Percentiles rank a stretch among this genome's conserved stretches.
These are phyloP conservation scores for Termitomyces sp. DNA, from an alignment of 768 basidiomycete species.

Conservation along the genomic window DNA sequence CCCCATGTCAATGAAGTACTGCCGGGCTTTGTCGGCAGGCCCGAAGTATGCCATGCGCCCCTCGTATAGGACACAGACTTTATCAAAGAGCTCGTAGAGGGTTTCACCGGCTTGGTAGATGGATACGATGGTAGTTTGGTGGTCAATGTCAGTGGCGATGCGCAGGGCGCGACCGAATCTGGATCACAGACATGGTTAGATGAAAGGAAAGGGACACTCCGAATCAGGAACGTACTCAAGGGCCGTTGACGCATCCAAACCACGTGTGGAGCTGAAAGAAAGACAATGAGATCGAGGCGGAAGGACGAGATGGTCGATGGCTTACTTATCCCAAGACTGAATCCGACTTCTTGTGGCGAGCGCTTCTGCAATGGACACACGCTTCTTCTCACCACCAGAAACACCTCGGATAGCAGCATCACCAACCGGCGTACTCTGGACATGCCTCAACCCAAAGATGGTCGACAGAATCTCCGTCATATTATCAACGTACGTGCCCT, in stretches of 20 bases:
- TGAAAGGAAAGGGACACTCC: background rate
- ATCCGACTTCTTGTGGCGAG: slow-evolving; percentile 58
- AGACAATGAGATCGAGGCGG: background rate
- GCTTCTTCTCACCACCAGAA: slow-evolving; percentile 74
- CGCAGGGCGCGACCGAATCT: slow-evolving; percentile 59
- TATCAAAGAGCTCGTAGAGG: slow-evolving; percentile 59
- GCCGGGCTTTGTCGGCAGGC: slow-evolving; percentile 52
- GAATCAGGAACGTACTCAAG: slow-evolving; percentile 35
- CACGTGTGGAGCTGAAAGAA: slow-evolving; percentile 51
- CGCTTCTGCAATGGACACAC: slow-evolving; percentile 73
- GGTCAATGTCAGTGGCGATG: slow-evolving; percentile 51
- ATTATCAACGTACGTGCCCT: slow-evolving; percentile 35
- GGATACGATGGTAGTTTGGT: slow-evolving; percentile 61
- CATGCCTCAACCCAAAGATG: slow-evolving; percentile 73
- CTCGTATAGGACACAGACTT: slow-evolving; percentile 72
- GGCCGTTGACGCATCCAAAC: slow-evolving; percentile 65
- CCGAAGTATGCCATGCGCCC: slow-evolving; percentile 78
- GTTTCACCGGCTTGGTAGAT: slow-evolving; percentile 82
- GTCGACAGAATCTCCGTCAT: slow-evolving; percentile 54
- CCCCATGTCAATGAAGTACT: slow-evolving; percentile 73
- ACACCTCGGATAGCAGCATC: slow-evolving; percentile 73
- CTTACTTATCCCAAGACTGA: slow-evolving; percentile 75
- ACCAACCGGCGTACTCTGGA: slow-evolving; percentile 68
- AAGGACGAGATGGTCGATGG: background rate
- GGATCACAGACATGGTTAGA: background rate